Evolutionary conservation across 495 filamentous ascomycete species (phyloP).

Genomic region (Penicillium coprophilum): DNA sequence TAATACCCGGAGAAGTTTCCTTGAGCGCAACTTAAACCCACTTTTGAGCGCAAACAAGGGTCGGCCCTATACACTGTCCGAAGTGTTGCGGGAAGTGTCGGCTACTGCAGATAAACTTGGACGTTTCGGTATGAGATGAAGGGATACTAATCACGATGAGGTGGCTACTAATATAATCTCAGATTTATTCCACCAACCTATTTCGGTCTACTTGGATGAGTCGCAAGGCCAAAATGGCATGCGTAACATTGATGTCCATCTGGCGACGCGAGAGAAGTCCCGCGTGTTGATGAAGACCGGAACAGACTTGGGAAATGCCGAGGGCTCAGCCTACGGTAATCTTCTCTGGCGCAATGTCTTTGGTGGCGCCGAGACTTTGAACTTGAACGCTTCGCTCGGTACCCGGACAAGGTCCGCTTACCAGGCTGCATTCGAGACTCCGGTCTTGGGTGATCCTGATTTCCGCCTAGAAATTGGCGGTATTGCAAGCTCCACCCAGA

Average conservation of each 20-base stretch:
- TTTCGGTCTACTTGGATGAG: slow-evolving; percentile 74
- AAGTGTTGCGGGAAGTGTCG: slow-evolving; percentile 70
- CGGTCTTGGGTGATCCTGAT: slow-evolving; percentile 78
- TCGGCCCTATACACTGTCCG: slow-evolving; percentile 68
- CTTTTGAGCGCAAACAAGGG: slow-evolving; percentile 67
- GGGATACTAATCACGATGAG: not conserved
- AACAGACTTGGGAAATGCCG: slow-evolving; percentile 85
- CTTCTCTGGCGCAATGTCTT: slow-evolving; percentile 86
- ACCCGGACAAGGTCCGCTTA: slow-evolving; percentile 89
- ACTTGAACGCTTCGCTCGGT: slow-evolving; percentile 78
- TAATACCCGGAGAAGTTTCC: slow-evolving; percentile 75
- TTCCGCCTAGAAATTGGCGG: slow-evolving; percentile 72
- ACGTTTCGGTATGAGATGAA: slow-evolving; percentile 65
- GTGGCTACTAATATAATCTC: slow-evolving; percentile 19
- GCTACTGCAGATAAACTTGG: slow-evolving; percentile 69
- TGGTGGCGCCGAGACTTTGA: slow-evolving; percentile 88
- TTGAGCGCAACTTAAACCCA: slow-evolving; percentile 75
- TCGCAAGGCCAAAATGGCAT: slow-evolving; percentile 55
- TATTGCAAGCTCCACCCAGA: slow-evolving; percentile 76
- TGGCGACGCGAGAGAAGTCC: slow-evolving; percentile 74
- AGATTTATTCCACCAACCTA: slow-evolving; percentile 88
- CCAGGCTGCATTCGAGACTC: slow-evolving; percentile 76
- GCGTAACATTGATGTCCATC: slow-evolving; percentile 74
- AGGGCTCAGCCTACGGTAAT: slow-evolving; percentile 88
- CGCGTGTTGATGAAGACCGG: slow-evolving; percentile 83